A percentile compares a stretch with the other conserved stretches of the same genome.
These are phyloP conservation scores for Penicillium diatomitis DNA, from an alignment of 495 filamentous ascomycete genomes.

Conservation along the genomic window DNA sequence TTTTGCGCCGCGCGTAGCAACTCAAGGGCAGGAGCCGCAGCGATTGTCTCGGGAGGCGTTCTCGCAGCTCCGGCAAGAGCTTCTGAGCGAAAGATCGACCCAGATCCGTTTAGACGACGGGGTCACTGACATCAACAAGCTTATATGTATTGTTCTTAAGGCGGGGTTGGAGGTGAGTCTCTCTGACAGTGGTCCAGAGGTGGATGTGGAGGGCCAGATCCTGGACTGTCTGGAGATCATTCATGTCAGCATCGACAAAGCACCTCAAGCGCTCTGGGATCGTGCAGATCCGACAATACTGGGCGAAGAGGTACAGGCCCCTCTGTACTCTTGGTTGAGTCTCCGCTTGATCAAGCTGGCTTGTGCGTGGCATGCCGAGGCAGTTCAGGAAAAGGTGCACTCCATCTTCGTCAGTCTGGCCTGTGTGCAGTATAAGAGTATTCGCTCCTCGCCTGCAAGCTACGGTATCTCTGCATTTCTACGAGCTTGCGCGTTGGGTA, in stretches of 20 bases:
- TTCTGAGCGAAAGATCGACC: slow-evolving; percentile 40
- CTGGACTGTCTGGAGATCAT: slow-evolving; percentile 64
- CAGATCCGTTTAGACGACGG: slow-evolving; percentile 48
- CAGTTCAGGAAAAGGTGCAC: slow-evolving; percentile 21
- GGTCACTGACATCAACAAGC: slow-evolving; percentile 64
- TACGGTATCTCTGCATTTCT: slow-evolving; percentile 25
- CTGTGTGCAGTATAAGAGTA: slow-evolving; percentile 26
- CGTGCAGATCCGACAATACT: slow-evolving; percentile 28
- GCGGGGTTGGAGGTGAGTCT: slow-evolving; percentile 62
- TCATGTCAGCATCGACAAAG: slow-evolving; percentile 59
- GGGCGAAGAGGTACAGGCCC: slow-evolving; percentile 45
- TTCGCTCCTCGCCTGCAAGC: slow-evolving; percentile 19
- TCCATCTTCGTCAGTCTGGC: slow-evolving; percentile 25
- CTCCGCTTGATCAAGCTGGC: slow-evolving; percentile 29
- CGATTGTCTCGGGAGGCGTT: slow-evolving; percentile 46
- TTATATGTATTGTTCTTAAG: slow-evolving; percentile 74
- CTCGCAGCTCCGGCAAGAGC: slow-evolving; percentile 54
- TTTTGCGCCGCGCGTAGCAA: slow-evolving; percentile 40
- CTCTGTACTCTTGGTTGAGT: slow-evolving; percentile 69
- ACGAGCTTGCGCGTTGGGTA: slow-evolving; percentile 29
- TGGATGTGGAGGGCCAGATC: slow-evolving; percentile 46
- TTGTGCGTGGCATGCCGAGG: slow-evolving; percentile 15
- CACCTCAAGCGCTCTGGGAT: slow-evolving; percentile 59
- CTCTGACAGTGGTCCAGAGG: slow-evolving; percentile 46
- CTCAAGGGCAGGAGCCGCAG: slow-evolving; percentile 32